Evolutionary conservation across 805 yeast genomes (phyloP).

Genomic region (Candida easanensis): DNA sequence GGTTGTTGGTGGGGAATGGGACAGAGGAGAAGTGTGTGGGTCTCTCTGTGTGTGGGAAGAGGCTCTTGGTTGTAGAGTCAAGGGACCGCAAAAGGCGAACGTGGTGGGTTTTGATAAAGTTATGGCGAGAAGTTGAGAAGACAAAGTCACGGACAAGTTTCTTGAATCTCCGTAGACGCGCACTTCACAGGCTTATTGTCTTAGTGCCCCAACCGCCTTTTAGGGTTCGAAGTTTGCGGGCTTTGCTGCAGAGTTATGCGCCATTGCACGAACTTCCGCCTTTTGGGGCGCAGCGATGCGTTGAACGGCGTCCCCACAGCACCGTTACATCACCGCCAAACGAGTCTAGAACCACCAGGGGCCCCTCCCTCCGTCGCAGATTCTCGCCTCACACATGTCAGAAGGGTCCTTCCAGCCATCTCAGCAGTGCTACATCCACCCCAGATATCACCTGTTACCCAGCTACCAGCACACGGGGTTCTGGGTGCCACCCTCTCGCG

Average conservation of each 20-base stretch:
- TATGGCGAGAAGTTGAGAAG: not conserved
- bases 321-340: not conserved
- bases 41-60: no score
- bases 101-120: not conserved
- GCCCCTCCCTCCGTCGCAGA: not conserved
- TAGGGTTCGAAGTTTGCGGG: not conserved
- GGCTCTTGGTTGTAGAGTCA: no score
- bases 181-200: slow-evolving; percentile 7
- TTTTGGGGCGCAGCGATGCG: not conserved
- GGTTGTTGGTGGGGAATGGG: no score
- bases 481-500: no score
- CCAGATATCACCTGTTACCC: no score
- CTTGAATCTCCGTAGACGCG: not conserved
- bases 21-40: no score
- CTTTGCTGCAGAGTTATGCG: not conserved
- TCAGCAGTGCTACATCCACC: no score
- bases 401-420: no score
- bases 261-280: not conserved
- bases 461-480: no score
- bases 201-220: slow-evolving; percentile 7
- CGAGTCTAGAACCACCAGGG: not conserved
- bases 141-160: not conserved
- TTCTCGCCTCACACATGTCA: no score
- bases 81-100: no score
- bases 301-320: not conserved